Base-by-base conservation (phyloP, 1,139 yeast genomes). In the Suhomyces choctaworum region DNA sequence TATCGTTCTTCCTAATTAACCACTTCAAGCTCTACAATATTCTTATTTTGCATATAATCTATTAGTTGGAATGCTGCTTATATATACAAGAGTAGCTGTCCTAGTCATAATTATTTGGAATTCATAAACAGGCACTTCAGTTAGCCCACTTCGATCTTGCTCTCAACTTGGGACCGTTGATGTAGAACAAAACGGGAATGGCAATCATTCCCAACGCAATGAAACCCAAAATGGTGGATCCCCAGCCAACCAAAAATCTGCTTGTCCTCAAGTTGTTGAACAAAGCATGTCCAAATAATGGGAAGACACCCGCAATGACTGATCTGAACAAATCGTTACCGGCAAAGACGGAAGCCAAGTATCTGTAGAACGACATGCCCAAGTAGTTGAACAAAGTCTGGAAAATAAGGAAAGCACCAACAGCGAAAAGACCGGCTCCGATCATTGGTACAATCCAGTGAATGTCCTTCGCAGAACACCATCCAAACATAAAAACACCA, bases 281-380 rank as follows among this genome's bases (percentile, higher is more conserved):
- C 67, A 80, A 62, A 2, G 71, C 66, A 31, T 60, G 54, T 4
- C 81, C 84, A 50, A 80, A 78, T 31, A 80, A 58, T 28, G 87
- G 86, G 65, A 80, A 80, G 4, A 74, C 75, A 22, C 79, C 79
- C 0, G 81, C 86, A 52, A 76, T 63, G 2, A 62, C 60, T 1
- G 80, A 68, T 46, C 84, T 64, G 46, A 68, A 66, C 36, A 77
- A 60, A 10, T 69, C 76, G 47, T 77, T 77, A 16, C 78, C 72
- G 2, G 82, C 82, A 52, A 74, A 77, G 4, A 76, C 81, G 4
- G 83, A 76, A 0, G 83, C 84, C 50, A 74, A 54, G 47, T 66
- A 70, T 33, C 64, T 56, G 35, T 54, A 60, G 50, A 66, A 71
- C 2, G 64, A 58, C 49, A 52, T 52, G 7, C 62, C 58, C 50